phyloP scores from a whole-genome alignment of 1,139 yeast genomes.

The Lodderomyces jiufengensis region DNA sequence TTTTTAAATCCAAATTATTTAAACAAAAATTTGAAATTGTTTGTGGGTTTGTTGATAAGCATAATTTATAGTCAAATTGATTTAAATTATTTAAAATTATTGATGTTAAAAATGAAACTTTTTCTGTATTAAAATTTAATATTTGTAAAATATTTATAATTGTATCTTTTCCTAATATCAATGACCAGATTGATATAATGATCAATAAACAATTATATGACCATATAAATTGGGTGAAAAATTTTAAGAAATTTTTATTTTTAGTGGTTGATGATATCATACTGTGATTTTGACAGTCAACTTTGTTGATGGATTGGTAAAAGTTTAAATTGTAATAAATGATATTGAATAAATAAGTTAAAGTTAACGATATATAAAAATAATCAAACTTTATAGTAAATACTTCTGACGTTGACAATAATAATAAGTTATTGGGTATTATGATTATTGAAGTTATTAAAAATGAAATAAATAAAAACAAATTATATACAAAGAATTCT shows the following conservation, averaged over 20 bases:
- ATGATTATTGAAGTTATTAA: constrained; percentile 4
- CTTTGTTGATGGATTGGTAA: background rate
- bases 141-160: constrained; percentile 19
- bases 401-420: constrained; percentile 1
- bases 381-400: constrained; percentile 3
- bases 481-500: background rate
- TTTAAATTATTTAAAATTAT: background rate
- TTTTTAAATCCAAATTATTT: constrained; percentile 3
- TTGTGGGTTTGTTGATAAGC: no score
- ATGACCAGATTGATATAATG: constrained; percentile 12
- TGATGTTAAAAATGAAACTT: background rate
- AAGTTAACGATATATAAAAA: constrained; percentile 4
- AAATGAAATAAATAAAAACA: constrained; percentile 5
- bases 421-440: constrained; percentile 4
- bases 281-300: background rate
- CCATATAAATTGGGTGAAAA: constrained; percentile 21
- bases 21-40: constrained; percentile 1
- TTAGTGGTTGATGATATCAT: background rate
- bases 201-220: constrained; percentile 21
- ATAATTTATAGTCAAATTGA: background rate
- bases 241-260: background rate
- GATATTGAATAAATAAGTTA: background rate
- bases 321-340: background rate
- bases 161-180: constrained; percentile 22
- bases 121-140: background rate